phyloP scores from a whole-genome alignment of 1,284 basidiomycete species.

The Kalmanozyma brasiliensis region DNA sequence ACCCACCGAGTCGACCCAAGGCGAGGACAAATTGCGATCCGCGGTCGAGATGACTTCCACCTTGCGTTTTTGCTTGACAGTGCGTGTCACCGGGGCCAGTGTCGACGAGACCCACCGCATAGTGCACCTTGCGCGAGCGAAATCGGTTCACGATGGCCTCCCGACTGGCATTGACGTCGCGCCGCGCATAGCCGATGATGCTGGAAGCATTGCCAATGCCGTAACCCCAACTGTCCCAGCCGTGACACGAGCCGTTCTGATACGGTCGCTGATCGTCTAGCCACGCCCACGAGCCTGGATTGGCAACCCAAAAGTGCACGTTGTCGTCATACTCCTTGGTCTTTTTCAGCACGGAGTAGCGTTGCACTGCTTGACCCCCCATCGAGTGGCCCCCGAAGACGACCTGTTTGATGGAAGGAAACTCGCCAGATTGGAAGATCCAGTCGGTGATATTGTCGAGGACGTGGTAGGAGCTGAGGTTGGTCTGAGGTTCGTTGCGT shows the following conservation, averaged over 20 bases:
- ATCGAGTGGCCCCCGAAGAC: constrained; percentile 65
- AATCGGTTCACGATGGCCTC: constrained; percentile 50
- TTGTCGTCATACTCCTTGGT: constrained; percentile 58
- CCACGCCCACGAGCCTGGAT: constrained; percentile 64
- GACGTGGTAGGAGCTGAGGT: constrained; percentile 50
- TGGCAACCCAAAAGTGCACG: constrained; percentile 61
- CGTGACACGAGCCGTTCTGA: constrained; percentile 22
- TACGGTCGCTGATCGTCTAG: constrained; percentile 47
- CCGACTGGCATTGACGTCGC: constrained; percentile 50
- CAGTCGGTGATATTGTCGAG: constrained; percentile 57
- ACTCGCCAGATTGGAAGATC: constrained; percentile 54
- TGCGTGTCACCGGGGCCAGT: constrained; percentile 61
- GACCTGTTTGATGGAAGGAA: constrained; percentile 59
- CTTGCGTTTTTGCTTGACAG: constrained; percentile 59
- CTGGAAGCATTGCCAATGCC: constrained; percentile 47
- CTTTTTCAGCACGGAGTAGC: constrained; percentile 60
- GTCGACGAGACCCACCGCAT: constrained; percentile 58
- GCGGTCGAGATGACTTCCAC: constrained; percentile 60
- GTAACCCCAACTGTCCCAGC: constrained; percentile 55
- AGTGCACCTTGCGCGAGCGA: constrained; percentile 49
- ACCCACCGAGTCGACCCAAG: constrained; percentile 35
- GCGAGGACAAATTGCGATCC: constrained; percentile 57
- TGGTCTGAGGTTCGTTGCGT: constrained; percentile 26
- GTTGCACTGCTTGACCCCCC: constrained; percentile 57
- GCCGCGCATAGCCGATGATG: constrained; percentile 46